Base-by-base conservation (phyloP, 192 early-diverging fungal species). In the Coemansia sp. region DNA sequence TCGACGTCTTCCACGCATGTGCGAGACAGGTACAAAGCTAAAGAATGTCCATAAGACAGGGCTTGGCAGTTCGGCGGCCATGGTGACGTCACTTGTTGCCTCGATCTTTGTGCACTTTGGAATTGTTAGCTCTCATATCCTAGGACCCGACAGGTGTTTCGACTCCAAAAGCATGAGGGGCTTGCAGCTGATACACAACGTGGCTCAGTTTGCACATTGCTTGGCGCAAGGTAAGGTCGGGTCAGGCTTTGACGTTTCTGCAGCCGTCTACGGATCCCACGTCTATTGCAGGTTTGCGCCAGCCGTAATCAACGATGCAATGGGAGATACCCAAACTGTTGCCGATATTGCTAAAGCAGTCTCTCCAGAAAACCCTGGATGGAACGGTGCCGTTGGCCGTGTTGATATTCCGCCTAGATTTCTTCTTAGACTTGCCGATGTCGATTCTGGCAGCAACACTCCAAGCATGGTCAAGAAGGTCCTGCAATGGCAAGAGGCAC, bases 161-260 rank as follows among this genome's bases (percentile, higher is more conserved):
- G 63, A 69, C 3, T 21, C 46, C 2, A 29, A 62, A 29, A 9
- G 58, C 2, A 23, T 31, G 49, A 30, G 55, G 2, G 84, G 84
- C 70, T 42, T 70, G 58, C 62, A 63, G 18, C 80, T 94, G 21
- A 84, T 95, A 7, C 94, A 99, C 77, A 94, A 94, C 63, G 59
- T 90, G 3, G 91, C 97, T 0, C 97, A 99, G 79, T 87, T 90
- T 63, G 86, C 88, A 15, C 97, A 99, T 82, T 97, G 97, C 66
- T 73, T 94, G 26, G 96, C 97, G n/a, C 97, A 99, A 67, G 97
- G 97, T 52, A 99, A 99, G 70, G 88, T 99, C 45, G 97, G 97
- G 2, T 90, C 87, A 48, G 97, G 97, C 13, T 99, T 99, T 68
- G 97, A 99, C 72, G 93, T 99, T 20, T 91, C 91, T 0, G 84